These are phyloP conservation scores for Apiospora saccharicola DNA, from an alignment of 2,329 filamentous ascomycete species.

Conservation along the genomic window DNA sequence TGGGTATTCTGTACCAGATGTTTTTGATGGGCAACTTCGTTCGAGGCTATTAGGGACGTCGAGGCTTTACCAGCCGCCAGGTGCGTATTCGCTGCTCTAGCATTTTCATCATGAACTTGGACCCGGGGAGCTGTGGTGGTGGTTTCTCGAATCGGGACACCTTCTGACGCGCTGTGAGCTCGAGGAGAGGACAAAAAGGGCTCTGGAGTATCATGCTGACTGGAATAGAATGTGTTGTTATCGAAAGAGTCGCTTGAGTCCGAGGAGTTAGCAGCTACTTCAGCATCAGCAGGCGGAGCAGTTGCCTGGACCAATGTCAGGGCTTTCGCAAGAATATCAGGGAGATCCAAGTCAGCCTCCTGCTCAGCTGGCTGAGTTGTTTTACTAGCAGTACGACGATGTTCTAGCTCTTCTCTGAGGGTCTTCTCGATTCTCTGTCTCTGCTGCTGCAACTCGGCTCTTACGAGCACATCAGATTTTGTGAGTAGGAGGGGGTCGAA, in stretches of 20 bases:
- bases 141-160: slow-evolving; percentile 48
- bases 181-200: slow-evolving; percentile 54
- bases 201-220: slow-evolving; percentile 81
- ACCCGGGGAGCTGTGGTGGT: slow-evolving; percentile 46
- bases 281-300: slow-evolving; percentile 66
- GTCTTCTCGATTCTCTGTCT: slow-evolving; percentile 81
- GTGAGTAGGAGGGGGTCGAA: slow-evolving; percentile 85
- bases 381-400: slow-evolving; percentile 57
- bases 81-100: slow-evolving; percentile 31
- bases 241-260: slow-evolving; percentile 82
- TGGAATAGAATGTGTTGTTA: slow-evolving; percentile 95
- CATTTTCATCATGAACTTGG: slow-evolving; percentile 27
- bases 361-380: slow-evolving; percentile 55
- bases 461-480: slow-evolving; percentile 85
- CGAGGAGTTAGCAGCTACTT: slow-evolving; percentile 63
- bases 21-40: neutral
- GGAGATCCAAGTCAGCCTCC: slow-evolving; percentile 72
- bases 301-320: slow-evolving; percentile 75
- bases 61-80: slow-evolving; percentile 22
- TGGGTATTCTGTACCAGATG: neutral
- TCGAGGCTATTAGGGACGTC: neutral
- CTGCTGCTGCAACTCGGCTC: slow-evolving; percentile 81
- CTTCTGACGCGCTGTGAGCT: slow-evolving; percentile 54
- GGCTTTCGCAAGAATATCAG: slow-evolving; percentile 76
- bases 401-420: slow-evolving; percentile 79